These are phyloP conservation scores for Dendrobium huoshanense DNA, from an alignment of 106 monocot genomes.

Conservation along the genomic window DNA sequence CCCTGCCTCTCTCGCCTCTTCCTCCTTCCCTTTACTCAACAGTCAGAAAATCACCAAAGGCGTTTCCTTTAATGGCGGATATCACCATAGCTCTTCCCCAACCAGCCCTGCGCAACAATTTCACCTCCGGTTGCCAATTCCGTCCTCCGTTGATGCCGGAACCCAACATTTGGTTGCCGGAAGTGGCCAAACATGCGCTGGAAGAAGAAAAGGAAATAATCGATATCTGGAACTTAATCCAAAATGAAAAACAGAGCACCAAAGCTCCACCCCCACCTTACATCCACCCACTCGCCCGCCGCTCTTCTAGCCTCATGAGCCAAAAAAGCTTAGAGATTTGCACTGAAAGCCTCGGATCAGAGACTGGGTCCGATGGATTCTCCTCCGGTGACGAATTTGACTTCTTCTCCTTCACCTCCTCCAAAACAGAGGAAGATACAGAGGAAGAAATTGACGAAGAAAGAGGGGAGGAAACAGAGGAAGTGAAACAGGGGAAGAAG, in stretches of 20 bases:
- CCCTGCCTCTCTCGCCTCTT: slow-evolving; percentile 3
- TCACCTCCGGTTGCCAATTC: background rate
- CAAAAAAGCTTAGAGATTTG: slow-evolving; percentile 86
- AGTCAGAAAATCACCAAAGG: background rate
- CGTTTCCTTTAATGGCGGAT: background rate
- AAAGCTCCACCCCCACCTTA: slow-evolving; percentile 16
- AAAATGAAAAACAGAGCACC: slow-evolving; percentile 19
- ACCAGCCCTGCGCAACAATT: background rate
- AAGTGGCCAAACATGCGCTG: background rate
- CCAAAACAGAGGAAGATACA: background rate
- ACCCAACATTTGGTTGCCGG: background rate
- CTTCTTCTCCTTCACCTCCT: slow-evolving; percentile 13
- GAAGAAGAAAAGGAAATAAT: slow-evolving; percentile 16
- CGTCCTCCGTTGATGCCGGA: background rate
- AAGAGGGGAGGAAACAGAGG: background rate
- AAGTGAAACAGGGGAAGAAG: background rate
- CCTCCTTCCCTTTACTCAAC: background rate
- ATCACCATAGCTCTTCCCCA: background rate
- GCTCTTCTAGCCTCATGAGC: slow-evolving; percentile 52
- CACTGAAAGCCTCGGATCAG: slow-evolving; percentile 93
- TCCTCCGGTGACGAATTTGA: slow-evolving; percentile 19
- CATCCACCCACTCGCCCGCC: slow-evolving; percentile 48
- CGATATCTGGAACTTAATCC: slow-evolving; percentile 65
- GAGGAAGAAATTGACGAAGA: slow-evolving; percentile 1
- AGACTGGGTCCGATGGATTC: slow-evolving; percentile 76